Percentiles rank a stretch among this genome's conserved stretches.
Evolutionary conservation across 2,329 filamentous ascomycete genomes (phyloP).

Genomic region (Talaromyces islandicus): DNA sequence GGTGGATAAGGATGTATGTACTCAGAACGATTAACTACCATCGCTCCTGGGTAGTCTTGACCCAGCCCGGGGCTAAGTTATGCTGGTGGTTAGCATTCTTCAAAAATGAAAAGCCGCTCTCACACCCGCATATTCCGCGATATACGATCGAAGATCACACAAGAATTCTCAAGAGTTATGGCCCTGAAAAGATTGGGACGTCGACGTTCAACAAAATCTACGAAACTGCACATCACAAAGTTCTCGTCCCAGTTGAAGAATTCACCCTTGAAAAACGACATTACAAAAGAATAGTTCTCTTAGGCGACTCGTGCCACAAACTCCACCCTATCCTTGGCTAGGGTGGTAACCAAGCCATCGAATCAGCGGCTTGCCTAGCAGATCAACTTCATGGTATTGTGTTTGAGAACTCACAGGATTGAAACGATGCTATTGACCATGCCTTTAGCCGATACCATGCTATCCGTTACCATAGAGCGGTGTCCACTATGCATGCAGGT

Average conservation of each 20-base stretch:
- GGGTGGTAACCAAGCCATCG: slow-evolving; percentile 17
- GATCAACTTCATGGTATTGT: slow-evolving; percentile 1
- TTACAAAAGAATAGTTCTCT: slow-evolving; percentile 31
- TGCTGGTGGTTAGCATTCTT: slow-evolving; percentile 16
- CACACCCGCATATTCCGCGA: slow-evolving; percentile 19
- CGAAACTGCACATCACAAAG: slow-evolving; percentile 16
- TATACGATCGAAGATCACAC: slow-evolving; percentile 27
- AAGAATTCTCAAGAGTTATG: slow-evolving; percentile 20
- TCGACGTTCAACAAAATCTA: slow-evolving; percentile 29
- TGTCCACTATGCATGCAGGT: background rate
- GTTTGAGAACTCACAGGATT: background rate
- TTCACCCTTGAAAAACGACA: slow-evolving; percentile 36
- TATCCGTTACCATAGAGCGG: background rate
- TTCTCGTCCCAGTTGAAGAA: slow-evolving; percentile 28
- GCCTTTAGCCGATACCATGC: background rate
- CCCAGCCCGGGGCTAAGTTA: slow-evolving; percentile 6
- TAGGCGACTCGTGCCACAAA: slow-evolving; percentile 42
- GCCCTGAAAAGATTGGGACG: slow-evolving; percentile 1
- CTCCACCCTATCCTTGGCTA: slow-evolving; percentile 19
- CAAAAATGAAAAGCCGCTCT: slow-evolving; percentile 19
- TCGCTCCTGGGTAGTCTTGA: slow-evolving; percentile 14
- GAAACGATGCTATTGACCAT: background rate
- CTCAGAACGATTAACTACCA: slow-evolving; percentile 11
- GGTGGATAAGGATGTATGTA: background rate
- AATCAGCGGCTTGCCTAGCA: slow-evolving; percentile 11